These are phyloP conservation scores for Sporothrix brasiliensis DNA, from an alignment of 2,329 filamentous ascomycete species.

Conservation along the genomic window DNA sequence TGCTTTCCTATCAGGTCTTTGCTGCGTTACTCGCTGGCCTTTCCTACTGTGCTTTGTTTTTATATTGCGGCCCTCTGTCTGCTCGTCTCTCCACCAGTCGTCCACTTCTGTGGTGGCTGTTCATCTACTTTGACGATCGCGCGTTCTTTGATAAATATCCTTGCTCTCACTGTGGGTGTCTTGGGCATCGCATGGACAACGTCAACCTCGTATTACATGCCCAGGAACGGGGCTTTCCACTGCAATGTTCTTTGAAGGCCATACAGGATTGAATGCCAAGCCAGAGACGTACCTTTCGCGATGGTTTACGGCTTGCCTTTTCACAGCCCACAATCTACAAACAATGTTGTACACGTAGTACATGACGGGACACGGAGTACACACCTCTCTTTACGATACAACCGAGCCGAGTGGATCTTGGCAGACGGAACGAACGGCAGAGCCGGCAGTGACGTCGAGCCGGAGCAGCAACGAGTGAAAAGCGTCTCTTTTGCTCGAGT, in stretches of 20 bases:
- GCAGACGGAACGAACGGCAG: slow-evolving; percentile 11
- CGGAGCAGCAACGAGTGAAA: not conserved
- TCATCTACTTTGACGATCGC: not conserved
- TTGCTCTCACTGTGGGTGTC: not conserved
- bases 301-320: slow-evolving; percentile 1
- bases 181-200: too few relatives aligned
- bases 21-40: not conserved
- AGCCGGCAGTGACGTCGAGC: slow-evolving; percentile 1
- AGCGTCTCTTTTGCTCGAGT: slow-evolving; percentile 17
- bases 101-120: slow-evolving; percentile 17
- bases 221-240: too few relatives aligned
- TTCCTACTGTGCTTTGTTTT: not conserved
- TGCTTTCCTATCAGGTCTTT: not conserved
- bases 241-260: too few relatives aligned
- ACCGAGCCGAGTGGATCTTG: not conserved
- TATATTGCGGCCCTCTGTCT: not conserved
- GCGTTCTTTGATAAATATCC: slow-evolving; percentile 20
- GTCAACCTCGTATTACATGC: too few relatives aligned
- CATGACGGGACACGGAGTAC: too few relatives aligned
- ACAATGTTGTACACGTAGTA: too few relatives aligned
- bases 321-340: too few relatives aligned
- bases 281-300: too few relatives aligned
- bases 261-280: too few relatives aligned
- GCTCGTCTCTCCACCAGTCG: not conserved
- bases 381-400: not conserved